Base-by-base conservation (phyloP, 2,329 filamentous ascomycete genomes). In the Elsinoe australis region DNA sequence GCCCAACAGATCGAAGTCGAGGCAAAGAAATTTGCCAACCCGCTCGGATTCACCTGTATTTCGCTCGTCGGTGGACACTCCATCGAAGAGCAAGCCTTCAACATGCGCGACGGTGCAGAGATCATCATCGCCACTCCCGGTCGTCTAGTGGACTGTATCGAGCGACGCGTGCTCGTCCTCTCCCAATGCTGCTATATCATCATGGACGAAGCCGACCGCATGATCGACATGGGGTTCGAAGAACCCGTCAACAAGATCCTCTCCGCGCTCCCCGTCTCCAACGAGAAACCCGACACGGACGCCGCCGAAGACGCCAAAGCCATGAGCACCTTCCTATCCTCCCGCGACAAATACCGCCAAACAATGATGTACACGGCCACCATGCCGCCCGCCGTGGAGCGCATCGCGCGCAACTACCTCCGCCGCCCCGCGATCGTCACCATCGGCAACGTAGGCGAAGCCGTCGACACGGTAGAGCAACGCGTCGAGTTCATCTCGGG, bases 341-440 rank as follows among this genome's bases (percentile, higher is more conserved):
- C 80, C 14, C 80, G 80, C 56, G 83, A 88, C 59, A 78, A 85
- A 17, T 96, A 96, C 70, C 76, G 92, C 51, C 90, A 98, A 67
- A 98, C 92, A 0, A 98, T 98, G 92, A 98, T 98, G 92, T 98
- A 96, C 79, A 96, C 92, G 55, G 92, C 92, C 47, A 98, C 92
- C 21, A 98, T 98, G 92, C 89, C 92, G 1, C 71, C 85, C 0
- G 80, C 85, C 0, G 86, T 98, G 12, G 92, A 98, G 64, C 85
- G 86, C 53, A 96, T 98, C 54, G 92, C 92, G n/a, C 84, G 89
- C 59, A 95, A 95, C 64, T 98, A 98, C 62, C 79, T 96, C 12
- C 85, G 90, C 1, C 80, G 92, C 9, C 92, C 92, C 0, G 92
- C 92, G 15, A 92, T 89, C 44, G 88, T 95, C 31, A 95, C 85